Percentiles rank a stretch among this genome's conserved stretches.
Evolutionary conservation across 2,329 filamentous ascomycete species (phyloP).

Genomic region (Arthrinium puccinioides): DNA sequence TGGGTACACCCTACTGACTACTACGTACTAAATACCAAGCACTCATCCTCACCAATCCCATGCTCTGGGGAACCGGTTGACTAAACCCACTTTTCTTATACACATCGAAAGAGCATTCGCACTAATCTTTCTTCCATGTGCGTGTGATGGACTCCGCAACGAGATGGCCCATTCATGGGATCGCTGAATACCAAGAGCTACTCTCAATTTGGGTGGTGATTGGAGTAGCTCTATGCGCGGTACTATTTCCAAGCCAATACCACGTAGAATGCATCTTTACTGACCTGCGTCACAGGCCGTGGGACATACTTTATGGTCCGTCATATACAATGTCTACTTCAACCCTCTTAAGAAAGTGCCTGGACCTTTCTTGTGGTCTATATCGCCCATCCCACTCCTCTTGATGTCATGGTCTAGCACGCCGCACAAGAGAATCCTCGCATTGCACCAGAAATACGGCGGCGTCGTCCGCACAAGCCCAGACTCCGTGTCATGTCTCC

Average conservation of each 20-base stretch:
- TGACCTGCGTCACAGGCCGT: not conserved
- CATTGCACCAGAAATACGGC: conserved; percentile 1
- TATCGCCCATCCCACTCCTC: not conserved
- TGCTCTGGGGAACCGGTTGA: not conserved
- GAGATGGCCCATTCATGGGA: not conserved
- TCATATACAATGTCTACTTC: not conserved
- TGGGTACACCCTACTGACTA: too few species aligned
- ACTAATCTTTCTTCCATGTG: not conserved
- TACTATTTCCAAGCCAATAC: not conserved
- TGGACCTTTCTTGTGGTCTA: not conserved
- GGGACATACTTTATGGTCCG: not conserved
- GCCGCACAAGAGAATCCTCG: conserved; percentile 1
- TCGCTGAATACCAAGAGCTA: not conserved
- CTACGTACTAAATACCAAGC: too few species aligned
- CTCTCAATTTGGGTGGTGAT: not conserved
- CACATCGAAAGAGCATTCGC: not conserved
- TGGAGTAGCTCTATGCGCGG: not conserved
- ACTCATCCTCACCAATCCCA: not conserved
- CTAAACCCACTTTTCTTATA: not conserved
- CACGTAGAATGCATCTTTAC: not conserved
- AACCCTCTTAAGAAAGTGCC: not conserved
- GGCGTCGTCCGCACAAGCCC: conserved; percentile 1
- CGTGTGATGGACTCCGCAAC: not conserved
- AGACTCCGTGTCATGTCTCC: not conserved
- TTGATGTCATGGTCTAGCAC: not conserved